Evolutionary conservation across 768 basidiomycete species (phyloP), one percentile per base, ranked within the genome.

Genomic region (Trametes coccinea): DNA sequence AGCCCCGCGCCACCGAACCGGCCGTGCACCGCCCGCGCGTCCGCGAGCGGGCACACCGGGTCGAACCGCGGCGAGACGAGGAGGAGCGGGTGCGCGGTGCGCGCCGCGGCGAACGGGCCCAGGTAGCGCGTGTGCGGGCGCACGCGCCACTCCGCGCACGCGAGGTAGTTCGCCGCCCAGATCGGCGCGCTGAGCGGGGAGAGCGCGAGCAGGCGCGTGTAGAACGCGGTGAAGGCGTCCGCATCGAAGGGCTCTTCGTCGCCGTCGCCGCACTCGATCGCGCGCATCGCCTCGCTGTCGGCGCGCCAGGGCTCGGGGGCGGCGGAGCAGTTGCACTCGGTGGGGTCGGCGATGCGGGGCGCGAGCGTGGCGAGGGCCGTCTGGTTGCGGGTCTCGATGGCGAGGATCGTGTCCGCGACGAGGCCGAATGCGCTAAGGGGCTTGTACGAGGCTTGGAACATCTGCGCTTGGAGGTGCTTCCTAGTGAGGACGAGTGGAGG

Each of bases 31-130:
- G 22, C 43, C 41, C 27, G n/a, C 46, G 66, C 66, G 52, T 67
- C 62, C 11, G 44, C 22, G 14, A 67, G 60, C 29, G 66, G 66
- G 49, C 66, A 67, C 41, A 67, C 66, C 4, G 66, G 62, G 54
- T 67, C 66, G 47, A 39, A 64, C 53, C 49, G 63, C 56, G 66
- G 66, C 44, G 59, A 60, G 37, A 67, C 17, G 27, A 67, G 8
- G 27, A 67, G 63, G 2, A 67, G 40, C 37, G 66, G 66, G 44
- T 67, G 56, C 17, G 66, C 34, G 7, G 66, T 67, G 46, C 51
- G 53, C 41, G 52, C 33, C 39, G 66, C 62, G 43, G 48, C 62
- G 33, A 67, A 50, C 45, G 66, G 57, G n/a, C 66, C 66, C 31
- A 56, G 62, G 39, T 53, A 66, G 31, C 66, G 56, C 62, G 60